These are phyloP conservation scores for Candida sphagnicola DNA, from an alignment of 805 yeast species.

Conservation along the genomic window DNA sequence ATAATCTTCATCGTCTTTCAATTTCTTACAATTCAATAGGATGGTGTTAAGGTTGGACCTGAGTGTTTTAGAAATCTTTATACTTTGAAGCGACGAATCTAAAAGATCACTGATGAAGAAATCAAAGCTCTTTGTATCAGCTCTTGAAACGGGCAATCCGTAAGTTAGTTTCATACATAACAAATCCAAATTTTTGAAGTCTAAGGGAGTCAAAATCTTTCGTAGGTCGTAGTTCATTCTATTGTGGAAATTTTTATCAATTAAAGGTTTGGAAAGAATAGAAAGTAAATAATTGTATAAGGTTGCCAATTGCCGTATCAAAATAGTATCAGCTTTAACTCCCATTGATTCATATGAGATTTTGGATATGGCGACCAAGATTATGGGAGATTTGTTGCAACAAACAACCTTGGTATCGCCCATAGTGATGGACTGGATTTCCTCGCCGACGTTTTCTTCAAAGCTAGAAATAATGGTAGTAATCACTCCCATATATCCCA, in stretches of 20 bases:
- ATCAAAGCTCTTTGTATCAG: slow-evolving; percentile 16
- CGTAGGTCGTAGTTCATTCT: slow-evolving; percentile 81
- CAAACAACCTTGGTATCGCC: slow-evolving; percentile 52
- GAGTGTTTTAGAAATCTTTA: slow-evolving; percentile 50
- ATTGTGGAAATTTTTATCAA: slow-evolving; percentile 61
- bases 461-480: slow-evolving; percentile 77
- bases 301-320: slow-evolving; percentile 57
- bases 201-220: slow-evolving; percentile 69
- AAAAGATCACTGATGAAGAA: slow-evolving; percentile 26
- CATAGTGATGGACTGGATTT: slow-evolving; percentile 50
- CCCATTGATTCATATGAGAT: slow-evolving; percentile 45
- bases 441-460: slow-evolving; percentile 37
- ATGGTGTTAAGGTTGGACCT: slow-evolving; percentile 57
- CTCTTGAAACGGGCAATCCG: slow-evolving; percentile 18
- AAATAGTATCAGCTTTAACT: slow-evolving; percentile 21
- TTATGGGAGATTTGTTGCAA: slow-evolving; percentile 61
- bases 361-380: slow-evolving; percentile 66
- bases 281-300: slow-evolving; percentile 77
- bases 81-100: slow-evolving; percentile 24
- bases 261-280: slow-evolving; percentile 76
- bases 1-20: slow-evolving; percentile 13
- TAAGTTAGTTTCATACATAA: slow-evolving; percentile 40
- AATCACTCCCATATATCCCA: slow-evolving; percentile 74
- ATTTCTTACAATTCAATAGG: slow-evolving; percentile 13
- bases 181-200: slow-evolving; percentile 64